Evolutionary conservation across 108 stramenopile genomes (phyloP), one percentile per base, ranked within the genome.

Genomic region (Cyclotella choctawhatcheeana): DNA sequence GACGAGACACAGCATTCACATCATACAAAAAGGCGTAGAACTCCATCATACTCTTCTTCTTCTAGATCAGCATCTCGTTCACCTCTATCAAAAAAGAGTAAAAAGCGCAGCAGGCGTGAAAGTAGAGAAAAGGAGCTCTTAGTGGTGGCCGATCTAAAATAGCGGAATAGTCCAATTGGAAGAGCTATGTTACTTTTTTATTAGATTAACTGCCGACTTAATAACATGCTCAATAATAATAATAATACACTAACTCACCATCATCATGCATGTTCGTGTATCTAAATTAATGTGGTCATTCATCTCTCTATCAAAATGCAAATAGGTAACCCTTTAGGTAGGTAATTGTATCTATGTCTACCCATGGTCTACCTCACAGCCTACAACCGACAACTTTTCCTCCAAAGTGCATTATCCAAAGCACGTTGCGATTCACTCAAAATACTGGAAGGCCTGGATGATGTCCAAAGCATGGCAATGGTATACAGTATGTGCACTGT

Each of bases 1-100:
- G 44, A 63, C 12, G 50, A 48, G 48, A n/a, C 17, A 34, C 17
- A 61, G 61, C 1, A 27, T n/a, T n/a, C n/a, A 26, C 14, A 2
- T 48, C 5, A n/a, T 5, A 76, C n/a, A 26, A 76, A 61, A 31
- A 59, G 69, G 16, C 20, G 21, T n/a, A 70, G 75, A 21, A 63
- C 75, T 34, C 17, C 74, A 3, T 70, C 60, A 0, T 71, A 54
- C 22, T 74, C 73, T 26, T 74, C 73, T 34, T 31, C 64, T 8
- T 65, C 73, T 4, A 22, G 40, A 25, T 73, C 71, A 6, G 3
- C 44, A 17, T 75, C 74, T 24, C 67, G 58, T 0, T 75, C 74
- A 3, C 58, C 74, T 32, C 58, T 45, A 13, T 6, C 16, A n/a
- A 59, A 61, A 0, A 58, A 29, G n/a, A 44, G 61, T 24, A n/a